These are phyloP conservation scores for Elaeagnus macrophylla DNA, from an alignment of 306 rosid genomes.

Conservation along the genomic window DNA sequence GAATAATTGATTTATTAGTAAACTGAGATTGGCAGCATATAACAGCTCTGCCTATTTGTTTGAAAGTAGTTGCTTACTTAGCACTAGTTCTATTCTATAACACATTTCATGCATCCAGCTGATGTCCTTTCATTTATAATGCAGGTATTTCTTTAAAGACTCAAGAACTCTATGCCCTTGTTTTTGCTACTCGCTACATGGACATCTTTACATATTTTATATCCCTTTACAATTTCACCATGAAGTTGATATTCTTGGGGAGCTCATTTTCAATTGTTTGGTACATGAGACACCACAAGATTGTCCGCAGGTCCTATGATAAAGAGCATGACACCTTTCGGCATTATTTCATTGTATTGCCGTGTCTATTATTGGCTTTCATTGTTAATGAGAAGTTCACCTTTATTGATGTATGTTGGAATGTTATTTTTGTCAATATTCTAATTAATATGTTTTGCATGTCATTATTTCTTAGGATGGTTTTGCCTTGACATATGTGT, in stretches of 20 bases:
- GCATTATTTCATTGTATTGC: slow-evolving; percentile 50
- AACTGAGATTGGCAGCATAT: too few relatives aligned
- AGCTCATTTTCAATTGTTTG: slow-evolving; percentile 86
- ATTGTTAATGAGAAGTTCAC: slow-evolving; percentile 64
- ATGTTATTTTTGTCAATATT: slow-evolving; percentile 3
- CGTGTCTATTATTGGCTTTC: slow-evolving; percentile 64
- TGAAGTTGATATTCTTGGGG: slow-evolving; percentile 85
- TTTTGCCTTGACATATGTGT: neutral
- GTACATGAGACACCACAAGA: slow-evolving; percentile 80
- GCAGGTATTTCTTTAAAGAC: slow-evolving; percentile 86
- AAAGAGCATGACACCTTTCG: slow-evolving; percentile 91
- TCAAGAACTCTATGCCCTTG: slow-evolving; percentile 84
- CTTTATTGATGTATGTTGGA: slow-evolving; percentile 53
- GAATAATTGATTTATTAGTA: too few relatives aligned
- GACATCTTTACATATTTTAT: slow-evolving; percentile 55
- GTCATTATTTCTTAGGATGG: neutral
- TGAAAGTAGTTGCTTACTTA: too few relatives aligned
- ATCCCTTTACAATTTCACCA: slow-evolving; percentile 57
- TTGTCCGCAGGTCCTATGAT: slow-evolving; percentile 81
- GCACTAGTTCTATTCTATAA: too few relatives aligned
- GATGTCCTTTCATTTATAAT: neutral
- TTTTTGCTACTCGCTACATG: slow-evolving; percentile 74
- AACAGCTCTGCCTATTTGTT: too few relatives aligned
- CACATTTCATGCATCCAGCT: neutral
- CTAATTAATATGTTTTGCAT: neutral